Evolutionary conservation across 192 early-diverging fungal species (phyloP), one percentile per base, ranked within the genome.

Genomic region (Coemansia sp.): DNA sequence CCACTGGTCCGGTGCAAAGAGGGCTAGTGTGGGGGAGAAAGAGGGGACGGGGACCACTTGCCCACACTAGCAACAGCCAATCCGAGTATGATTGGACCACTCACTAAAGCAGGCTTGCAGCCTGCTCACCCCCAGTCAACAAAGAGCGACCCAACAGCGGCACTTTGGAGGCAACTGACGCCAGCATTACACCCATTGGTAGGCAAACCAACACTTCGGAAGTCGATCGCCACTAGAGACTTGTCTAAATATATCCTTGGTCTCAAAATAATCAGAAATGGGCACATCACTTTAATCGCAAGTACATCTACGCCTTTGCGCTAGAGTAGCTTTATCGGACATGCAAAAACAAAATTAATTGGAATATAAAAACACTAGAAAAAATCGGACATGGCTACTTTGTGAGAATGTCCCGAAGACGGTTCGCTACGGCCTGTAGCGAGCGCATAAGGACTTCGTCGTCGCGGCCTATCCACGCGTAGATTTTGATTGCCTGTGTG

Each of bases 401-500:
- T 35, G 64, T 66, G 30, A 78, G 55, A 13, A 73, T 37, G 4
- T 49, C 42, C 19, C 66, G 66, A 2, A 80, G 67, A 2, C 78
- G 66, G 35, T 75, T 73, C 1, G 78, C 78, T 19, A 75, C 78
- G 2, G 38, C 3, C 53, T 80, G 78, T 9, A 80, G 52, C 11
- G 64, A 47, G 40, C 63, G 32, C 67, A 75, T 72, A 32, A 75
- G 67, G 11, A 40, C 32, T 61, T 70, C 67, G 57, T 75, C 73
- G 33, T 75, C 70, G 40, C 69, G 69, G 32, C 66, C 73, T 8
- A 75, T 69, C 78, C 78, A 80, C 19, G 70, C 73, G 38, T 80
- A 75, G 1, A 69, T 26, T 70, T 80, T 80, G 42, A 75, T 49
- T 3, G 78, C 73, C 70, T 80, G 73, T 14, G 73, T 70, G 13